Evolutionary conservation across 1,284 basidiomycete species (phyloP).

Genomic region (Papiliotrema laurentii): DNA sequence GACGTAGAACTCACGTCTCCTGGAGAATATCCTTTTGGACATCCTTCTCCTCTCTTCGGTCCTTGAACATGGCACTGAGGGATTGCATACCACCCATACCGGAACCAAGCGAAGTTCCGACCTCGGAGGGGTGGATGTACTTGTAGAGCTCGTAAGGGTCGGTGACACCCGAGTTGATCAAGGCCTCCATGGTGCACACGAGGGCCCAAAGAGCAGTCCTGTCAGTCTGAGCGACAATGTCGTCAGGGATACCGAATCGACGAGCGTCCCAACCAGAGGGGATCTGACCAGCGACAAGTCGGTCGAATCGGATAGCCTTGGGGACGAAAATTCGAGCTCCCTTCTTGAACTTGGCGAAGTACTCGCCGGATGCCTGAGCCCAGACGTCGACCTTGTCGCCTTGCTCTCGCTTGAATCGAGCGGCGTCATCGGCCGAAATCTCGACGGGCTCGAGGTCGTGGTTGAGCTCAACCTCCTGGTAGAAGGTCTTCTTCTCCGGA

Average conservation of each 20-base stretch:
- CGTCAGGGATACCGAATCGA: conserved; percentile 95
- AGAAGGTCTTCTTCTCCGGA: conserved; percentile 93
- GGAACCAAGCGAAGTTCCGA: conserved; percentile 85
- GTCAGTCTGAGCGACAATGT: conserved; percentile 92
- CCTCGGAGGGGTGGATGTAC: conserved; percentile 91
- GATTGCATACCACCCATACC: conserved; percentile 95
- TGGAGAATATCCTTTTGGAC: conserved; percentile 98
- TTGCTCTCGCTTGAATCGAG: conserved; percentile 94
- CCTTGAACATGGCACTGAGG: conserved; percentile 95
- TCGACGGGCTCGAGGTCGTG: conserved; percentile 97
- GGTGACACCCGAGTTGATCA: conserved; percentile 94
- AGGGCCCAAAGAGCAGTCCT: conserved; percentile 91
- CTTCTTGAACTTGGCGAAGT: conserved; percentile 98
- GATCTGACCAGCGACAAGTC: conserved; percentile 90
- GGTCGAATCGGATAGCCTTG: conserved; percentile 92
- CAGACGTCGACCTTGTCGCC: conserved; percentile 95
- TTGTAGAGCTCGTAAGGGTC: conserved; percentile 97
- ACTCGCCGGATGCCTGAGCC: conserved; percentile 83
- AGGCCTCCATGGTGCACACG: conserved; percentile 87
- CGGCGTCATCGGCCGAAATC: conserved; percentile 82
- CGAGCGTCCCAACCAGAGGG: conserved; percentile 96
- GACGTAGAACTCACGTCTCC: conserved; percentile 68
- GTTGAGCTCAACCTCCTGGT: conserved; percentile 92
- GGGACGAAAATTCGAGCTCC: conserved; percentile 90
- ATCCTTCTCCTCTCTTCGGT: conserved; percentile 92